Percentiles rank a stretch among this genome's conserved stretches.
Evolutionary conservation across 768 basidiomycete species (phyloP).

Genomic region (Rhizopogon sp.): DNA sequence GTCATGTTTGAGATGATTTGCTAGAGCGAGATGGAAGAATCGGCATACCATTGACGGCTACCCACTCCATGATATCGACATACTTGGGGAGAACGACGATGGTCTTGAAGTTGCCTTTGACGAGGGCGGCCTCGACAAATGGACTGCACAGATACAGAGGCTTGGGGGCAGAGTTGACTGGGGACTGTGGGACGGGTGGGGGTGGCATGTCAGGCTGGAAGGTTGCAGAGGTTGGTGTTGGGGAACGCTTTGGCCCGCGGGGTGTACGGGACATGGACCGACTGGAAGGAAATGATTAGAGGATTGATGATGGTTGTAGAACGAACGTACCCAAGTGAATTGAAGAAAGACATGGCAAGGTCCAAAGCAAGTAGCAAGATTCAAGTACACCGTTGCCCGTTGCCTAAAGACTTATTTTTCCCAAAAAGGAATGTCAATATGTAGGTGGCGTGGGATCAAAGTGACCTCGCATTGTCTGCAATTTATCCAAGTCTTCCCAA

Average conservation of each 20-base stretch:
- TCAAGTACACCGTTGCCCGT: too few species aligned
- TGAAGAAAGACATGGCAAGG: constrained; percentile 71
- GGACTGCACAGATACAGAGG: constrained; percentile 90
- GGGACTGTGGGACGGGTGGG: constrained; percentile 37
- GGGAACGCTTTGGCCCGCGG: constrained; percentile 65
- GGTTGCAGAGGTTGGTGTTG: constrained; percentile 68
- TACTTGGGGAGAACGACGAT: constrained; percentile 97
- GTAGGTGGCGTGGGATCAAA: constrained; percentile 14
- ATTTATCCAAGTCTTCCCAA: background rate
- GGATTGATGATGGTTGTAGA: background rate
- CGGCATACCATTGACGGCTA: constrained; percentile 84
- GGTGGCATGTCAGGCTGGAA: constrained; percentile 41
- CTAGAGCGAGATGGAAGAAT: too few species aligned
- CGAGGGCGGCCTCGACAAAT: constrained; percentile 91
- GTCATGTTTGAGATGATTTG: background rate
- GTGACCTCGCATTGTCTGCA: constrained; percentile 4
- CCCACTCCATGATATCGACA: constrained; percentile 95
- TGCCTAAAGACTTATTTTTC: background rate
- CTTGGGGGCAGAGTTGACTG: constrained; percentile 33
- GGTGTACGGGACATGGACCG: constrained; percentile 74
- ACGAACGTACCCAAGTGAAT: constrained; percentile 63
- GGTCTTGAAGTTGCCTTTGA: constrained; percentile 98
- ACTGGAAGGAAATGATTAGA: constrained; percentile 29
- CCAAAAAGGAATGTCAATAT: background rate
- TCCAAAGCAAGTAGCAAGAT: background rate